These are phyloP conservation scores for Russula abietina DNA, from an alignment of 768 basidiomycete genomes.

Conservation along the genomic window DNA sequence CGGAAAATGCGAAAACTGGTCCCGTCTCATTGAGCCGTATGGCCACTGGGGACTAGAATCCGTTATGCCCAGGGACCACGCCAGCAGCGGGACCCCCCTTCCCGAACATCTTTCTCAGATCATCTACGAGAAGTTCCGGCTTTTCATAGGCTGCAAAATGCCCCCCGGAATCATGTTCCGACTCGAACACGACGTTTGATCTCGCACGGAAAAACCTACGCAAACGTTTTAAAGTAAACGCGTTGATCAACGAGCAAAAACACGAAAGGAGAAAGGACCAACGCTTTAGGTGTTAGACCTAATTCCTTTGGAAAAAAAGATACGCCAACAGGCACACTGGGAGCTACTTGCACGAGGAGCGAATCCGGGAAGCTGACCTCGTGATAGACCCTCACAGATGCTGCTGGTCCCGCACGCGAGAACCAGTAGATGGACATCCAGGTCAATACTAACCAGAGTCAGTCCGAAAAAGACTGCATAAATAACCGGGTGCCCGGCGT, in stretches of 20 bases:
- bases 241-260: neutral
- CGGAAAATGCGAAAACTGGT: neutral
- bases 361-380: conserved; percentile 22
- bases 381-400: conserved; percentile 32
- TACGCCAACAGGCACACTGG: conserved; percentile 42
- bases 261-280: conserved; percentile 27
- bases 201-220: conserved; percentile 25
- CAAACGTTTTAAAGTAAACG: neutral
- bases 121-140: conserved; percentile 43
- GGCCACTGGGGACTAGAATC: neutral
- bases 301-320: conserved; percentile 51
- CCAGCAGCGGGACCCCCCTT: conserved; percentile 44
- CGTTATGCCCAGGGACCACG: conserved; percentile 36
- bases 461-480: neutral
- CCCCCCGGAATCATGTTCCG: conserved; percentile 46
- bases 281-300: conserved; percentile 34
- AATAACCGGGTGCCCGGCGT: too few relatives aligned
- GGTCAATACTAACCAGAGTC: conserved; percentile 28
- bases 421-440: conserved; percentile 37
- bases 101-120: conserved; percentile 53
- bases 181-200: conserved; percentile 42
- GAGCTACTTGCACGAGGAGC: conserved; percentile 3
- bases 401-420: conserved; percentile 32
- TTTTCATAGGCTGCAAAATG: conserved; percentile 54
- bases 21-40: neutral